Evolutionary conservation across 768 basidiomycete genomes (phyloP).

Genomic region (Boletales sp.): DNA sequence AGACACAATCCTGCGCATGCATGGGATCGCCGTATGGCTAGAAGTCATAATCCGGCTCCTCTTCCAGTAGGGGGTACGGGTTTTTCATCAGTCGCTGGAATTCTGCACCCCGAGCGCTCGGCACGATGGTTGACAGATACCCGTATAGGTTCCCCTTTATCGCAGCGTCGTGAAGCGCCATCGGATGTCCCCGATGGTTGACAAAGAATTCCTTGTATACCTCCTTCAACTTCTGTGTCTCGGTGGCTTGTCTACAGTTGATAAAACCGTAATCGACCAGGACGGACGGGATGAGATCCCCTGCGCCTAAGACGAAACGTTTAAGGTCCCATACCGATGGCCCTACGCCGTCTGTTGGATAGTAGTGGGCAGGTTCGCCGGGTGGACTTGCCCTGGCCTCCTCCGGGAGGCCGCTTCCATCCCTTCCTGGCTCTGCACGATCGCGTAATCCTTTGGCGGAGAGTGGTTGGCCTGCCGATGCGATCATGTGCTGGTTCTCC

Average conservation of each 20-base stretch:
- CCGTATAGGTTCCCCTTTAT: slow-evolving; percentile 30
- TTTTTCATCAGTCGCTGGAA: slow-evolving; percentile 32
- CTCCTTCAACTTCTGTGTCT: slow-evolving; percentile 23
- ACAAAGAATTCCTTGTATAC: slow-evolving; percentile 34
- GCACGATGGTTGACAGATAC: slow-evolving; percentile 22
- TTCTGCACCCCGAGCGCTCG: slow-evolving; percentile 19
- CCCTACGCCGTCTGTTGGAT: too few relatives aligned
- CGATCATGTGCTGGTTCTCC: slow-evolving; percentile 29
- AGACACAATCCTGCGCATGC: too few relatives aligned
- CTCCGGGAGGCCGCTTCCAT: too few relatives aligned
- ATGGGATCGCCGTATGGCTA: too few relatives aligned
- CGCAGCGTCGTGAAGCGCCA: slow-evolving; percentile 36
- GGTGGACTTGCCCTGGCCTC: too few relatives aligned
- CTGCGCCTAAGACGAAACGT: too few relatives aligned
- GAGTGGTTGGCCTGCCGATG: slow-evolving; percentile 4
- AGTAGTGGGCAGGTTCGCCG: too few relatives aligned
- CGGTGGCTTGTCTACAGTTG: slow-evolving; percentile 7
- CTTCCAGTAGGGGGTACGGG: slow-evolving; percentile 16
- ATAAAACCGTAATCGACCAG: slow-evolving; percentile 13
- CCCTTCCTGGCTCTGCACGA: neutral
- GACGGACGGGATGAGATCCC: too few relatives aligned
- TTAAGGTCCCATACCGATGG: too few relatives aligned
- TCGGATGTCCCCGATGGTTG: slow-evolving; percentile 21
- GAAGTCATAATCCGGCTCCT: too few relatives aligned
- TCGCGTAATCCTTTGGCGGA: neutral